Percentiles rank a stretch among this genome's conserved stretches.
Conservation (phyloP, 352 stramenopile species). For the Phytophthora tentaculata region DNA sequence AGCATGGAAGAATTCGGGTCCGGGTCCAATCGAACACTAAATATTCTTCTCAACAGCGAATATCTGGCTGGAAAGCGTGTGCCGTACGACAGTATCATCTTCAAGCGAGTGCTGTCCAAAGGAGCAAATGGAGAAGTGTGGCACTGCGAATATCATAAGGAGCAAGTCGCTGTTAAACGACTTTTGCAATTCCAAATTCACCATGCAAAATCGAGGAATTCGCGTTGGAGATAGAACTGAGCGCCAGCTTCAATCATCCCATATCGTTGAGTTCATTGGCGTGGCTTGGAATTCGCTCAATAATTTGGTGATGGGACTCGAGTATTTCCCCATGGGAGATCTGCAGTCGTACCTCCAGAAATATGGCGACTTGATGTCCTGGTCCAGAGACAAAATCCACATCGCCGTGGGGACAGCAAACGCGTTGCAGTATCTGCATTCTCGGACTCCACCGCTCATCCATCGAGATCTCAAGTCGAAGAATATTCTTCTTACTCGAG, state of each 20-base stretch:
- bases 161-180: constrained; percentile 50
- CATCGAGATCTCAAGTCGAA: constrained; percentile 54
- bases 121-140: constrained; percentile 59
- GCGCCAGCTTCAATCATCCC: constrained; percentile 33
- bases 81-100: constrained; percentile 21
- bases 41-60: constrained; percentile 23
- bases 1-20: neutral
- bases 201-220: constrained; percentile 44
- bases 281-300: constrained; percentile 53
- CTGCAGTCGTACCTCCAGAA: constrained; percentile 42
- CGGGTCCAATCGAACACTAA: constrained; percentile 22
- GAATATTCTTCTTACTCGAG: constrained; percentile 50
- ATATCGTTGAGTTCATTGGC: constrained; percentile 45
- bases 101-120: constrained; percentile 33
- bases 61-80: constrained; percentile 42
- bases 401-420: constrained; percentile 42
- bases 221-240: constrained; percentile 44
- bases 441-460: constrained; percentile 41
- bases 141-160: constrained; percentile 35
- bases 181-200: constrained; percentile 35
- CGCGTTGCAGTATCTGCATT: constrained; percentile 53
- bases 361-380: constrained; percentile 28
- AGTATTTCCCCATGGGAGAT: constrained; percentile 51
- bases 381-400: constrained; percentile 43
- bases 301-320: constrained; percentile 49